Evolutionary conservation across 202 grass and related monocot species (phyloP), one percentile per base, ranked within the genome.

Genomic region (Musa balbisiana): DNA sequence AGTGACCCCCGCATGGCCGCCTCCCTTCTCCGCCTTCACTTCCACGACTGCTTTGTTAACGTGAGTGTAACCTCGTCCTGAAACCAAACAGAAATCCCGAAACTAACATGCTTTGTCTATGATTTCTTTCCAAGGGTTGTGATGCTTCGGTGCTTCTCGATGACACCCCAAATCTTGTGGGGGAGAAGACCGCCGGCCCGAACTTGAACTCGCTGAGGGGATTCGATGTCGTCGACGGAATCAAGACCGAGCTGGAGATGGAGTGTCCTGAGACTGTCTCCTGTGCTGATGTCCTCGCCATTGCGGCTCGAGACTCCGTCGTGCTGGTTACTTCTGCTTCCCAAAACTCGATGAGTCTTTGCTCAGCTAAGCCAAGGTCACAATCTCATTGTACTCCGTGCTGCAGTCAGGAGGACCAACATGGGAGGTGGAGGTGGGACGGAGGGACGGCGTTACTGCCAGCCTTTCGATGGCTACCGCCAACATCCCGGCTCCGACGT

Each of bases 111-210:
- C 33, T 43, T 6, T 43, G 33, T 43, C 33, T 8, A 43, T 11
- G 23, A 50, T 6, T 58, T 43, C 15, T 53, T 52, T 52, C 25
- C 22, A 3, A 97, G 93, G 93, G 93, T 6, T 97, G 93, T 73
- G 93, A 97, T 67, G 93, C 84, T 50, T 97, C 93, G 3, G 87
- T 97, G 43, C 87, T 97, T 17, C 80, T 97, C 27, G 93, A 97
- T 63, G 93, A 97, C 79, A 87, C 74, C 60, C 63, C 87, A 0
- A 76, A 79, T 22, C 80, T 96, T 62, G 2, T 74, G 27, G 93
- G 90, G 5, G 85, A 87, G 85, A 87, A 87, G 76, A 87, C 85
- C 0, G 80, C 85, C 11, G 80, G 72, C 1, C 85, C 85, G 2
- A 87, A 87, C 76, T 54, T 76, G 25, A 83, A 87, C 67, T 87